Percentiles rank a stretch among this genome's conserved stretches.
These are phyloP conservation scores for Pleurotus tuoliensis DNA, from an alignment of 768 basidiomycete genomes.

Conservation along the genomic window DNA sequence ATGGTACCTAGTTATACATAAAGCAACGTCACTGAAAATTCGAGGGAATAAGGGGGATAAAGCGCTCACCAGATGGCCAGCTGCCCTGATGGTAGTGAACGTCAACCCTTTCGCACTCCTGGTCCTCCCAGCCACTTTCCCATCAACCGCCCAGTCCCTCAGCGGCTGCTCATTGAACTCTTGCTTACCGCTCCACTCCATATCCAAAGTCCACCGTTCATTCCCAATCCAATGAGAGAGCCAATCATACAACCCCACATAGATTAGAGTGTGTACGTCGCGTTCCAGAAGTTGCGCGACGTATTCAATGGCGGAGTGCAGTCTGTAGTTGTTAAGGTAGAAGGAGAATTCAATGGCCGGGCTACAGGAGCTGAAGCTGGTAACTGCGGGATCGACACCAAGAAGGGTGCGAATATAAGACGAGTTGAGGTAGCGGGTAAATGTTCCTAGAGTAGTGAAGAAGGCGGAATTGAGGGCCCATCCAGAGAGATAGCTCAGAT, in stretches of 20 bases:
- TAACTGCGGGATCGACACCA: slow-evolving; percentile 53
- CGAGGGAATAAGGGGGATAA: too few relatives aligned
- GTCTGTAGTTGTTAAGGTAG: slow-evolving; percentile 32
- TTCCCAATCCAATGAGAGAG: slow-evolving; percentile 65
- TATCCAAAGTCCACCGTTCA: slow-evolving; percentile 51
- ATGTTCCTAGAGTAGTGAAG: slow-evolving; percentile 40
- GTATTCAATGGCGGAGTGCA: slow-evolving; percentile 43
- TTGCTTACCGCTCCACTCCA: slow-evolving; percentile 57
- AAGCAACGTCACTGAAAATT: background rate
- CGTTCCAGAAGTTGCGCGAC: slow-evolving; percentile 38
- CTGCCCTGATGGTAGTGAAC: slow-evolving; percentile 59
- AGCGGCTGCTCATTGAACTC: slow-evolving; percentile 36
- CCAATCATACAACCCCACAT: slow-evolving; percentile 53
- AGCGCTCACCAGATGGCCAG: slow-evolving; percentile 66
- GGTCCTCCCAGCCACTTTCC: slow-evolving; percentile 35
- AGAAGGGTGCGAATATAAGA: slow-evolving; percentile 49
- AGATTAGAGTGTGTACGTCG: slow-evolving; percentile 47
- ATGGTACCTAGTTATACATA: slow-evolving; percentile 39
- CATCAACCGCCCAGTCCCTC: slow-evolving; percentile 56
- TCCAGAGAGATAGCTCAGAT: background rate
- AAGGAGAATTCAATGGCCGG: slow-evolving; percentile 47
- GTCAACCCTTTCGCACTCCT: slow-evolving; percentile 49
- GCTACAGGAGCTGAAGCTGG: slow-evolving; percentile 31
- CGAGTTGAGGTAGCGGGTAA: slow-evolving; percentile 54
- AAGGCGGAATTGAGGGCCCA: background rate